These are phyloP conservation scores for Penium margaritaceum DNA, from an alignment of 139 green algal genomes.

Conservation along the genomic window DNA sequence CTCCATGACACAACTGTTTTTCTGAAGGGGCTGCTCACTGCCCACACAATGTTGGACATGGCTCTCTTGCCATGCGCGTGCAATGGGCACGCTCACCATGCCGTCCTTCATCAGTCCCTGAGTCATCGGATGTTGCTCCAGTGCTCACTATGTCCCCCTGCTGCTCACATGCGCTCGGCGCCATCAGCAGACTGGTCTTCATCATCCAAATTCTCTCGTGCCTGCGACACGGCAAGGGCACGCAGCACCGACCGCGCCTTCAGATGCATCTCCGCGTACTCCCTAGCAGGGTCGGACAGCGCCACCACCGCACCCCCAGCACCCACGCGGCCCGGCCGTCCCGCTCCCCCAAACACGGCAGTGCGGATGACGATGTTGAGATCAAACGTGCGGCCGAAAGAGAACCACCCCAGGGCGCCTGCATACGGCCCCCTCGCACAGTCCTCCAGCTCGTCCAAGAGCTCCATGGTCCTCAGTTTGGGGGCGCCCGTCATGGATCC, in stretches of 20 bases:
- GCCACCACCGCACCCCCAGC: conserved; percentile 87
- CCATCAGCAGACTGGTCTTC: no score
- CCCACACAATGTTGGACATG: no score
- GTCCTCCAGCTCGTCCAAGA: conserved; percentile 81
- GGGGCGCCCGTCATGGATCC: conserved; percentile 86
- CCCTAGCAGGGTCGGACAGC: conserved; percentile 67
- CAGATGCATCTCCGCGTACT: conserved; percentile 91
- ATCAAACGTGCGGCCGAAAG: conserved; percentile 81
- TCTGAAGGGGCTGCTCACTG: no score
- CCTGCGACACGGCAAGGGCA: no score
- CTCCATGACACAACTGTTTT: no score
- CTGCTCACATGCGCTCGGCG: no score
- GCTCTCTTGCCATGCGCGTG: no score
- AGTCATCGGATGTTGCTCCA: no score
- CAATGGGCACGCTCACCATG: no score
- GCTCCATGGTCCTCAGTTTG: conserved; percentile 64
- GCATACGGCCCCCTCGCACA: conserved; percentile 80
- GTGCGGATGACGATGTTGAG: conserved; percentile 98
- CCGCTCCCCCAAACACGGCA: conserved; percentile 59
- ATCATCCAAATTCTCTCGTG: no score
- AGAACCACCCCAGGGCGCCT: conserved; percentile 81
- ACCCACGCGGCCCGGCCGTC: conserved; percentile 54
- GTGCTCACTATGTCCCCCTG: no score
- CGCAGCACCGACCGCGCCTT: conserved; percentile 73
- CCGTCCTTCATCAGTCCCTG: no score